A percentile compares a stretch with the other conserved stretches of the same genome.
phyloP scores from a whole-genome alignment of 2,329 filamentous ascomycete species.

The Thelonectria discophora region DNA sequence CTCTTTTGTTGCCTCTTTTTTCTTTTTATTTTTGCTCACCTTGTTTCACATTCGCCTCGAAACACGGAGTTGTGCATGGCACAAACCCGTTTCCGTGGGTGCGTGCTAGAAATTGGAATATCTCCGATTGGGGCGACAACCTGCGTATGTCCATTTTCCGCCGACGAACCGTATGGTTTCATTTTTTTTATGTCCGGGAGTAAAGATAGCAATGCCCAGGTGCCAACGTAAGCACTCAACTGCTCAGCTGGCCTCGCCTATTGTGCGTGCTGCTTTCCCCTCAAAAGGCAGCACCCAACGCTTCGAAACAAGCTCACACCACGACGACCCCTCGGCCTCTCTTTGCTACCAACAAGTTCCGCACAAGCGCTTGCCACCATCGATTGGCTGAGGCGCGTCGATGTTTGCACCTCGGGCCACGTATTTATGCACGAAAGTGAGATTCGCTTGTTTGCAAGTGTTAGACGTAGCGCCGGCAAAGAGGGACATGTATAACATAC shows the following conservation, averaged over 20 bases:
- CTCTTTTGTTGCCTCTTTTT: background rate
- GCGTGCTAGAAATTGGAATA: background rate
- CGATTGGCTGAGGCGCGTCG: background rate
- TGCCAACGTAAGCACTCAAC: background rate
- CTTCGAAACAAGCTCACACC: background rate
- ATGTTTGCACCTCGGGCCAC: background rate
- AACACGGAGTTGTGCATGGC: background rate
- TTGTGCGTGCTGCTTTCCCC: background rate
- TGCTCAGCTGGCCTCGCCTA: background rate
- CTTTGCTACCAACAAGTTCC: background rate
- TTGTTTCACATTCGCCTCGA: background rate
- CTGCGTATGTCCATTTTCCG: background rate
- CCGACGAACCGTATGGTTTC: background rate
- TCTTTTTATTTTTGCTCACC: background rate
- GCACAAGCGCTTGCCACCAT: background rate
- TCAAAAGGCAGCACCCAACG: background rate
- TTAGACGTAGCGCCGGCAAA: background rate
- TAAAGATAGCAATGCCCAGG: background rate
- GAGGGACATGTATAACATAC: background rate
- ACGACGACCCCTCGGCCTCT: background rate
- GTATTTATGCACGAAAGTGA: background rate
- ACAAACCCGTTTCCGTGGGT: background rate
- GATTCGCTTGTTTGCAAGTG: background rate
- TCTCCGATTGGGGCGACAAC: background rate
- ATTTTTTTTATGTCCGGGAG: background rate